A percentile compares a stretch with the other conserved stretches of the same genome.
Conservation (phyloP, 1,284 basidiomycete genomes). For the Apiotrichum brassicae region DNA sequence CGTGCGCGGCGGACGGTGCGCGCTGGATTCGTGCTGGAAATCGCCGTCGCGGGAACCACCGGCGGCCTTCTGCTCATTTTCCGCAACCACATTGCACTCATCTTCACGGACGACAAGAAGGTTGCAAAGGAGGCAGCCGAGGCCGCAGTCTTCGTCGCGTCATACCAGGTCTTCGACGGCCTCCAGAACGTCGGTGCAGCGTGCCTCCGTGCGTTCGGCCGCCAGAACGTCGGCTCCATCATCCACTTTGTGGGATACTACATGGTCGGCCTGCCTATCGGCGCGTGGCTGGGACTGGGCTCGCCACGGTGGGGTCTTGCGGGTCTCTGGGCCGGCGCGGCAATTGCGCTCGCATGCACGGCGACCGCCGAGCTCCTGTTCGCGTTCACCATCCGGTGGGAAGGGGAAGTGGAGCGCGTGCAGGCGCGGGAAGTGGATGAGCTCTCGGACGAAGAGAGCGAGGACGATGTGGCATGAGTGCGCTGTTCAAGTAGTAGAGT, state of each 20-base stretch:
- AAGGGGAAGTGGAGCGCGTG: conserved; percentile 21
- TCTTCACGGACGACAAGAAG: conserved; percentile 22
- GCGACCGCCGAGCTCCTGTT: conserved; percentile 18
- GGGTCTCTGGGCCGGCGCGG: conserved; percentile 30
- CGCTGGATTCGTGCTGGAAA: conserved; percentile 22
- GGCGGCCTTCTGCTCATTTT: conserved; percentile 16
- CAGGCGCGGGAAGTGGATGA: conserved; percentile 15
- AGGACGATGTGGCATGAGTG: conserved; percentile 2
- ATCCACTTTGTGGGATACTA: conserved; percentile 25
- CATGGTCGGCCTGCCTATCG: conserved; percentile 24
- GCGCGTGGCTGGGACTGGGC: conserved; percentile 22
- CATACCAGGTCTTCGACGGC: conserved; percentile 24
- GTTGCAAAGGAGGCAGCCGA: conserved; percentile 17
- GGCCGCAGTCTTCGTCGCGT: conserved; percentile 20
- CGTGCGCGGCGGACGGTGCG: conserved; percentile 19
- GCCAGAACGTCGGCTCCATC: conserved; percentile 23
- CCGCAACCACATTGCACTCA: conserved; percentile 17
- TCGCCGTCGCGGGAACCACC: conserved; percentile 14
- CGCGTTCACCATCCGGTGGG: conserved; percentile 21
- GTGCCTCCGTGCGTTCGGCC: conserved; percentile 26
- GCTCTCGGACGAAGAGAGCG: conserved; percentile 10
- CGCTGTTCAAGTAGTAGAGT: too few relatives aligned
- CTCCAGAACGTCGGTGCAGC: conserved; percentile 28
- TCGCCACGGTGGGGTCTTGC: conserved; percentile 18
- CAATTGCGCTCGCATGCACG: conserved; percentile 18